Base-by-base conservation (phyloP, 257 asterid genomes). In the Scutellaria barbata region DNA sequence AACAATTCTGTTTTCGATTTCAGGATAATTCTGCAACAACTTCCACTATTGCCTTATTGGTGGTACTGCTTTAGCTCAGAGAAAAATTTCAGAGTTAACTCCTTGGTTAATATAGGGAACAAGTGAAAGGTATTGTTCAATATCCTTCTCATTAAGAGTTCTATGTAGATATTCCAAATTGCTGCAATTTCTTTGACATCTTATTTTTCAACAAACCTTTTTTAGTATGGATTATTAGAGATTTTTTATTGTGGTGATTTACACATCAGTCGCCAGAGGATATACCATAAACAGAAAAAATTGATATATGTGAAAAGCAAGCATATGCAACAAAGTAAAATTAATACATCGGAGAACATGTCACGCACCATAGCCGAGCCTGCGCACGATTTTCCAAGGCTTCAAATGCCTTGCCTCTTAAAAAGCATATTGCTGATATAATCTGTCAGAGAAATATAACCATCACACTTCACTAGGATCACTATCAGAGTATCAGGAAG, bases 341-440 rank as follows among this genome's bases (percentile, higher is more conserved):
- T 1, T 6, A 68, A 63, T 25, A 63, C n/a, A 52, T 11, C 62
- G 42, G 35, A 43, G 8, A 64, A 16, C 16, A 74, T 53, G 55
- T 16, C 67, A 78, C 96, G 69, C 78, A 92, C 99, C 99, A 95
- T 75, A 92, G 85, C 43, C 95, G 92, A 80, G 99, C 97, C 79
- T 92, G 98, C 16, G 81, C 74, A 58, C 94, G 95, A 72, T 95
- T 95, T 83, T 90, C 99, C 83, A 89, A 74, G 60, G 99, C 99
- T 80, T 88, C 99, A 67, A 87, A 87, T 51, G 99, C 98, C 83
- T 92, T 95, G 82, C 97, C 99, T 80, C 98, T 84, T 78, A 95
- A 81, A 81, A 95, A 95, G 83, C 97, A 95, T 78, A 92, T 88
- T 22, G 98, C 98, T 14, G 99, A 88, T 63, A 82, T 83, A 79